Evolutionary conservation across 805 yeast species (phyloP).

Genomic region (Cyberlindnera subsufficiens): DNA sequence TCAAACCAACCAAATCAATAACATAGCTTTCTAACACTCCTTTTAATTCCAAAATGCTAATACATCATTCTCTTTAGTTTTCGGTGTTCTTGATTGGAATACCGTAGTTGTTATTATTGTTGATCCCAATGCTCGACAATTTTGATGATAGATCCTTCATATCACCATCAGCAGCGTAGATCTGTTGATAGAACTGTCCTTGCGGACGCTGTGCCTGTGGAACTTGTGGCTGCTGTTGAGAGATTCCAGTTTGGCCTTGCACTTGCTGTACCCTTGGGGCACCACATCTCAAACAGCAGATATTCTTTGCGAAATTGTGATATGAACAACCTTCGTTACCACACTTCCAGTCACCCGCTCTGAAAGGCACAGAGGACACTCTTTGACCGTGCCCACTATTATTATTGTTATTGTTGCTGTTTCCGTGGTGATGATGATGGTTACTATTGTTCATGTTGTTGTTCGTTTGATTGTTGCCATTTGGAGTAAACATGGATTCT

Average conservation of each 20-base stretch:
- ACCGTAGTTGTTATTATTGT: neutral
- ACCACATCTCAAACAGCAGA: slow-evolving; percentile 84
- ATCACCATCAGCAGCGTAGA: slow-evolving; percentile 4
- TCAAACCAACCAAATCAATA: neutral
- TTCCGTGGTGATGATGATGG: neutral
- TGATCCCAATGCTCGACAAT: slow-evolving; percentile 15
- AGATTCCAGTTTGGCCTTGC: slow-evolving; percentile 5
- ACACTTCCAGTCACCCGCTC: slow-evolving; percentile 98
- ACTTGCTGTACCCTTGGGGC: slow-evolving; percentile 44
- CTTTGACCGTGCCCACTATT: slow-evolving; percentile 19
- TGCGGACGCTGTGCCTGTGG: slow-evolving; percentile 6
- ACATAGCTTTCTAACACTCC: neutral
- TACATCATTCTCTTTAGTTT: neutral
- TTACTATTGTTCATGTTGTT: slow-evolving; percentile 10
- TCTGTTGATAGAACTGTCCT: slow-evolving; percentile 6
- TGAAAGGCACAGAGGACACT: slow-evolving; percentile 70
- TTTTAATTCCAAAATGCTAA: neutral
- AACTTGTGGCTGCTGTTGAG: slow-evolving; percentile 5
- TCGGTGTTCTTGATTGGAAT: neutral
- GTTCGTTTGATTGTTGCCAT: slow-evolving; percentile 5
- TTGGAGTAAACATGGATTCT: slow-evolving; percentile 36
- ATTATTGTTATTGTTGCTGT: slow-evolving; percentile 15
- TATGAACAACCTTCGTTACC: slow-evolving; percentile 70
- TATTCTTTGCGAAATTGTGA: slow-evolving; percentile 89
- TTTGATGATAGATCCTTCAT: slow-evolving; percentile 16